Percentiles rank a stretch among this genome's conserved stretches.
Evolutionary conservation across 2,329 filamentous ascomycete species (phyloP).

Genomic region (Cryphonectria nitschkei): DNA sequence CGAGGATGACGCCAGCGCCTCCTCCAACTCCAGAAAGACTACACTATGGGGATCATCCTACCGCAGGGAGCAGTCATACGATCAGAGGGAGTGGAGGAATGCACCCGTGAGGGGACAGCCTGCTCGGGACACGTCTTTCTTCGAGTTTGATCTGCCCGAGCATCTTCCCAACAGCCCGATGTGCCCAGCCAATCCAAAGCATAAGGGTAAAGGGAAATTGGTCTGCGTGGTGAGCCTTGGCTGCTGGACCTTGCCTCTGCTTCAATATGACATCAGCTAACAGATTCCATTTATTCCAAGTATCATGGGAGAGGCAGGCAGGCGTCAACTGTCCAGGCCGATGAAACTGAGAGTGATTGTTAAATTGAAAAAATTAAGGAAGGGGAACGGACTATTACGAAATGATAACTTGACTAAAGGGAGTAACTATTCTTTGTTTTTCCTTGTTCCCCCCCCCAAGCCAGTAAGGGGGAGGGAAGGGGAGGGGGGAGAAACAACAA

Average conservation of each 20-base stretch:
- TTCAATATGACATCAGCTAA: neutral
- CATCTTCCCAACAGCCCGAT: conserved; percentile 56
- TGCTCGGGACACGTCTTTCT: conserved; percentile 34
- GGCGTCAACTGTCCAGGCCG: conserved; percentile 1
- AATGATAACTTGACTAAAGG: neutral
- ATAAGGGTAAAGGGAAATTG: conserved; percentile 49
- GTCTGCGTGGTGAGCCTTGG: conserved; percentile 47
- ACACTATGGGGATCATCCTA: conserved; percentile 5
- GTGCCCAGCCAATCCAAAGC: conserved; percentile 53
- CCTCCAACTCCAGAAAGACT: conserved; percentile 10
- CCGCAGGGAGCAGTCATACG: neutral
- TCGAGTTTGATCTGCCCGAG: conserved; percentile 55
- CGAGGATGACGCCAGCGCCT: conserved; percentile 13
- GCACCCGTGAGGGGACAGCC: conserved; percentile 33
- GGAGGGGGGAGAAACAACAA: too few species aligned
- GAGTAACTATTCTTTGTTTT: neutral
- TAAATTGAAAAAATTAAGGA: neutral
- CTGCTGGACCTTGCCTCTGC: neutral
- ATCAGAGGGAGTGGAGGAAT: conserved; percentile 40
- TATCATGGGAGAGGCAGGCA: conserved; percentile 30
- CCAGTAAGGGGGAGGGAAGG: neutral
- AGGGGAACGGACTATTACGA: neutral
- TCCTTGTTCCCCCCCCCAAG: too few species aligned
- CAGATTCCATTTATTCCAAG: neutral
- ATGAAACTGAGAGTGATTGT: neutral